phyloP scores from a whole-genome alignment of 1,284 basidiomycete genomes.

The Cystobasidium sp. region DNA sequence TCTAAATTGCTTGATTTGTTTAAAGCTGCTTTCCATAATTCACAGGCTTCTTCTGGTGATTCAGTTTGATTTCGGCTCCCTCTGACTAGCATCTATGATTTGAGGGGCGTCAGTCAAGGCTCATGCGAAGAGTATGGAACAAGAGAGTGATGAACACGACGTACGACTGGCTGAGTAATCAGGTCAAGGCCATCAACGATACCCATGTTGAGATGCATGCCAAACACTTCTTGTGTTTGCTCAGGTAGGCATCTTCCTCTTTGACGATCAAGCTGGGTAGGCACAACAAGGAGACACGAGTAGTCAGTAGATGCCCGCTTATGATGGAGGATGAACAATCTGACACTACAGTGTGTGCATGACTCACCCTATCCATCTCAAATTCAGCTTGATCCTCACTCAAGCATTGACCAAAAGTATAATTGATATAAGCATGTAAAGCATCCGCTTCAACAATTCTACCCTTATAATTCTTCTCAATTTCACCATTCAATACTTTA shows the following conservation, averaged over 20 bases:
- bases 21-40: constrained; percentile 38
- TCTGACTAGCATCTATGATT: constrained; percentile 25
- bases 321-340: too few species aligned
- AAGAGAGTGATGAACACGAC: neutral
- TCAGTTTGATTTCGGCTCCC: constrained; percentile 38
- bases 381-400: constrained; percentile 28
- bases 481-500: constrained; percentile 9
- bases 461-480: constrained; percentile 11
- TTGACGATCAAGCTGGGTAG: constrained; percentile 27
- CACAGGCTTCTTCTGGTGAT: constrained; percentile 35
- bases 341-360: neutral
- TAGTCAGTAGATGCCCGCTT: neutral
- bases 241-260: constrained; percentile 29
- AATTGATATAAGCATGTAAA: constrained; percentile 33
- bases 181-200: constrained; percentile 25
- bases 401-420: constrained; percentile 34
- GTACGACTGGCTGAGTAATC: constrained; percentile 30
- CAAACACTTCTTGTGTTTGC: constrained; percentile 26
- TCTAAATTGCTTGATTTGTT: constrained; percentile 26
- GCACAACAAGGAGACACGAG: neutral
- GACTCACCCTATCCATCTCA: constrained; percentile 35
- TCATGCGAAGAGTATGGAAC: neutral
- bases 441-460: constrained; percentile 26
- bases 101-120: neutral
- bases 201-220: constrained; percentile 33